These are phyloP conservation scores for Zygosaccharomyces gambellarensis DNA, from an alignment of 805 yeast genomes.

Conservation along the genomic window DNA sequence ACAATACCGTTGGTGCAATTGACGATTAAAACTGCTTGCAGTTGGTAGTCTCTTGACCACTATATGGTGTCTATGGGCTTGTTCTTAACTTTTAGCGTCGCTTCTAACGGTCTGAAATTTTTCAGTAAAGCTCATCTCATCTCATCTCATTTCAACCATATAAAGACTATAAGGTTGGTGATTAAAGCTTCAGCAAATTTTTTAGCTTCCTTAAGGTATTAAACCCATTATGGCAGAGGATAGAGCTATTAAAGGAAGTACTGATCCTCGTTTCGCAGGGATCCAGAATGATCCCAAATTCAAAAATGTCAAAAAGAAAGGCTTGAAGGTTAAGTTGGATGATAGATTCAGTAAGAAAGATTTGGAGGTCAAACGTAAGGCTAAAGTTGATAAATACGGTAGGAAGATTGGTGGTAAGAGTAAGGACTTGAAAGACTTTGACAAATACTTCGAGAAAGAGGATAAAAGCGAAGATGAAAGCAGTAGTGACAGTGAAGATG, in stretches of 20 bases:
- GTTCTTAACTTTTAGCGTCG: background rate
- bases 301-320: constrained; percentile 63
- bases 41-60: background rate
- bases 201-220: background rate
- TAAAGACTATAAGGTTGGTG: background rate
- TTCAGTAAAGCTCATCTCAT: constrained; percentile 19
- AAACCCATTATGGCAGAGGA: constrained; percentile 18
- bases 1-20: background rate
- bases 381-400: constrained; percentile 83
- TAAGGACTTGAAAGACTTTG: constrained; percentile 48
- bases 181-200: background rate
- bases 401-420: constrained; percentile 48
- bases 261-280: constrained; percentile 72
- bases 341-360: constrained; percentile 69
- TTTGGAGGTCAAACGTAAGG: constrained; percentile 53
- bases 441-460: constrained; percentile 58
- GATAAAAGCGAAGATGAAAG: constrained; percentile 17
- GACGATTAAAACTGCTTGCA: background rate
- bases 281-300: constrained; percentile 88
- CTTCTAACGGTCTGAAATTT: constrained; percentile 13
- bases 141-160: constrained; percentile 7
- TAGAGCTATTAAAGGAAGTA: constrained; percentile 37
- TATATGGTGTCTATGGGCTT: background rate
- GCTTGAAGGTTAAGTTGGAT: constrained; percentile 73
- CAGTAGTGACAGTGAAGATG: constrained; percentile 19